phyloP scores from a whole-genome alignment of 495 filamentous ascomycete genomes.

The Neurospora sp. region DNA sequence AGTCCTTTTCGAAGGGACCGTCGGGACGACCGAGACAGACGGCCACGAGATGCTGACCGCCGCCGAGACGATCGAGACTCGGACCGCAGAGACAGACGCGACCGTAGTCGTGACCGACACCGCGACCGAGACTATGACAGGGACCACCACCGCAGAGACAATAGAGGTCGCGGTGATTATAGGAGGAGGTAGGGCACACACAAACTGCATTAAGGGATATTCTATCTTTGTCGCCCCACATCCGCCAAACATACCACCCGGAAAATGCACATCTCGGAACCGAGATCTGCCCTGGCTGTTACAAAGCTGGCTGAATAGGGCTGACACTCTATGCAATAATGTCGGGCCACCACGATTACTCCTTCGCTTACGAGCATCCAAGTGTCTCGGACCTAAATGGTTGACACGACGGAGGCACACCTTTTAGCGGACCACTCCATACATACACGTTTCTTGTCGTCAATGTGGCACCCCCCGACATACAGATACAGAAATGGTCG shows the following conservation, averaged over 20 bases:
- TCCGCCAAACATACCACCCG: not conserved
- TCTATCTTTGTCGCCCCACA: not conserved
- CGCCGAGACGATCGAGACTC: not conserved
- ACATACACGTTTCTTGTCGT: not conserved
- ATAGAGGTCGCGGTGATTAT: slow-evolving; percentile 14
- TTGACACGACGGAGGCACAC: not conserved
- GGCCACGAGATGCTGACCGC: slow-evolving; percentile 2
- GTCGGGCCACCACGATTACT: not conserved
- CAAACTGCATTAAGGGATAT: not conserved
- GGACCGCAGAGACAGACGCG: slow-evolving; percentile 17
- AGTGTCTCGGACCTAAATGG: not conserved
- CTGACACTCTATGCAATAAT: not conserved
- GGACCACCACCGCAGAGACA: slow-evolving; percentile 8
- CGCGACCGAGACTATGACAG: slow-evolving; percentile 14
- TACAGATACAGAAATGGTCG: not conserved
- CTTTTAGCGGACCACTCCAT: not conserved
- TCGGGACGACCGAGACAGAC: slow-evolving; percentile 1
- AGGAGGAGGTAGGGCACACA: slow-evolving; percentile 3
- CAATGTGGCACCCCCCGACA: not conserved
- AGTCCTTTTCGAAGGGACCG: slow-evolving; percentile 1
- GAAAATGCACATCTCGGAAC: not conserved
- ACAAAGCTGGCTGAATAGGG: not conserved
- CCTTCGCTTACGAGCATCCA: not conserved
- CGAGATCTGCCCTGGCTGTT: not conserved
- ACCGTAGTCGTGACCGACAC: slow-evolving; percentile 11